These are phyloP conservation scores for Fusarium pseudocircinatum DNA, from an alignment of 2,329 filamentous ascomycete genomes.

Conservation along the genomic window DNA sequence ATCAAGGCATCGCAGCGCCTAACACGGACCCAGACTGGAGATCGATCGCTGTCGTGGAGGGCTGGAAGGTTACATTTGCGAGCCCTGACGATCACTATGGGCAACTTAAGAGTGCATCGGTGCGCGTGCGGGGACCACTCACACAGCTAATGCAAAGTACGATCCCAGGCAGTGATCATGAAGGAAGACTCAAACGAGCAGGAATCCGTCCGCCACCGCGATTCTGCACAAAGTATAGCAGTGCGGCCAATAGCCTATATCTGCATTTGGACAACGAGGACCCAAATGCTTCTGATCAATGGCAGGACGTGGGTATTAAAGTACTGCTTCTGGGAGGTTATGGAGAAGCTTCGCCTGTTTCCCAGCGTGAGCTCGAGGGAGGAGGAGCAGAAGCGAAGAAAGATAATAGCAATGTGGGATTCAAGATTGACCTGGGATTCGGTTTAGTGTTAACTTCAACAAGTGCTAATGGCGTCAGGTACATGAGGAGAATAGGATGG, in stretches of 20 bases:
- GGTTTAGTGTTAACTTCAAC: rapidly evolving
- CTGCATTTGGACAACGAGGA: rapidly evolving
- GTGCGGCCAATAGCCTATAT: rapidly evolving
- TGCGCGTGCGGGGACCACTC: rapidly evolving
- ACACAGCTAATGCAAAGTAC: rapidly evolving
- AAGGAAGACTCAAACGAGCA: background rate
- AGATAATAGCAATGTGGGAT: rapidly evolving
- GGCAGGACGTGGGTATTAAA: background rate
- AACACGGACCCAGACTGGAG: rapidly evolving
- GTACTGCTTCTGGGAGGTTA: background rate
- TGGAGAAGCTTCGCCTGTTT: rapidly evolving
- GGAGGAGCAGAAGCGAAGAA: rapidly evolving
- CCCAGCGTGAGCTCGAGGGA: rapidly evolving
- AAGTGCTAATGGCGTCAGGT: rapidly evolving
- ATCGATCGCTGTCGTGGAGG: rapidly evolving
- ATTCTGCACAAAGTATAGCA: background rate
- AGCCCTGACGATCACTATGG: background rate
- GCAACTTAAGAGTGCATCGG: background rate
- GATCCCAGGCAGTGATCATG: rapidly evolving
- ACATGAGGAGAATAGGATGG: background rate
- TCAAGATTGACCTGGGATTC: rapidly evolving
- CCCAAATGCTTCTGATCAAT: background rate
- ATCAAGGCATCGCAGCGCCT: rapidly evolving
- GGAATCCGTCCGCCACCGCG: rapidly evolving
- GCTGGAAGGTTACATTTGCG: rapidly evolving